Evolutionary conservation across 495 filamentous ascomycete genomes (phyloP).

Genomic region (Trichoderma orchidacearum): DNA sequence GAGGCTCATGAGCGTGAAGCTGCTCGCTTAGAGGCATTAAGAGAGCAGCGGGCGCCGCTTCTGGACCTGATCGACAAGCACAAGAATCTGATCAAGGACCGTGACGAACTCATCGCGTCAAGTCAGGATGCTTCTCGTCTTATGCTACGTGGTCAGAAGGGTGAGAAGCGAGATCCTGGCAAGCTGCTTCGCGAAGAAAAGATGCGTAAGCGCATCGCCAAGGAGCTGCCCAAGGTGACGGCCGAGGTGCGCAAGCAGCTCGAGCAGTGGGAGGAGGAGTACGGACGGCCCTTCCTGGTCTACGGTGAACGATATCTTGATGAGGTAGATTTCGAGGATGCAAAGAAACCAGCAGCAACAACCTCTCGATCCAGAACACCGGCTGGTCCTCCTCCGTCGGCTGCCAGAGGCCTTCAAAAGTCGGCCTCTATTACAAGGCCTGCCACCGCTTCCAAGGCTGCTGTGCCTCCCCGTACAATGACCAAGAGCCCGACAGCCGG

Average conservation of each 20-base stretch:
- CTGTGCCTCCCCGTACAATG: slow-evolving; percentile 35
- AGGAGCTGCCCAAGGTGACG: slow-evolving; percentile 87
- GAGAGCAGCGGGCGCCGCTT: slow-evolving; percentile 76
- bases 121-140: slow-evolving; percentile 90
- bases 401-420: slow-evolving; percentile 21
- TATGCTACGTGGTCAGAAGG: slow-evolving; percentile 75
- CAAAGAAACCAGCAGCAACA: slow-evolving; percentile 22
- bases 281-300: slow-evolving; percentile 82
- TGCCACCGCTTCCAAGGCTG: slow-evolving; percentile 10
- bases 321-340: slow-evolving; percentile 47
- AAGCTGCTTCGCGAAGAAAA: slow-evolving; percentile 95
- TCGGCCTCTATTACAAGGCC: slow-evolving; percentile 10
- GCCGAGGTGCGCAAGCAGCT: slow-evolving; percentile 67
- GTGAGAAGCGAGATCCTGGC: slow-evolving; percentile 83
- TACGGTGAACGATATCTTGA: slow-evolving; percentile 85
- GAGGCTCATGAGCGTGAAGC: slow-evolving; percentile 84
- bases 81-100: slow-evolving; percentile 70
- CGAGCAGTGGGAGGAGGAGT: slow-evolving; percentile 87
- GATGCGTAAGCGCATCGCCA: slow-evolving; percentile 91
- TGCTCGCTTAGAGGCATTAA: slow-evolving; percentile 61
- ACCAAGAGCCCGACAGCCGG: slow-evolving; percentile 50
- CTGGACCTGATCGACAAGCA: slow-evolving; percentile 75
- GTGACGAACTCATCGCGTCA: slow-evolving; percentile 71
- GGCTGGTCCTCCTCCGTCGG: slow-evolving; percentile 41
- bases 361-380: slow-evolving; percentile 68